Conservation (phyloP, 805 yeast genomes). For the Candida koratica region DNA sequence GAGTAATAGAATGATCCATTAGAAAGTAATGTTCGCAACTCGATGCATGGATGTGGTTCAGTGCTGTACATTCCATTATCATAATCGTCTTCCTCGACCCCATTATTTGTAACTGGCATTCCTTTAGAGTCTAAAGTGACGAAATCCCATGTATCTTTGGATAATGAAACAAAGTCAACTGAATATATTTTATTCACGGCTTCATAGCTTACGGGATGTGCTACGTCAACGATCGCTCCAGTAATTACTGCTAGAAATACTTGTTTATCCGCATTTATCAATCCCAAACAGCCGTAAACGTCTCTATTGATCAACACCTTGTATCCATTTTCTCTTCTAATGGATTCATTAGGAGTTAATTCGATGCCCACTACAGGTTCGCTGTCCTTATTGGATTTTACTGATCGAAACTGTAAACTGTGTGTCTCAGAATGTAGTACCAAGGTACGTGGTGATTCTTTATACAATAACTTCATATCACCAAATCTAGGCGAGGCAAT, state of each 20-base stretch:
- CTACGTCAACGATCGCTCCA: slow-evolving; percentile 64
- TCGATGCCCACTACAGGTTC: slow-evolving; percentile 41
- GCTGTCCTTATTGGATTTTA: slow-evolving; percentile 15
- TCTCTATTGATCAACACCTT: slow-evolving; percentile 36
- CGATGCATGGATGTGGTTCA: slow-evolving; percentile 72
- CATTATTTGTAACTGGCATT: slow-evolving; percentile 43
- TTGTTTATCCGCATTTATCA: slow-evolving; percentile 64
- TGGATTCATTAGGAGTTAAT: slow-evolving; percentile 32
- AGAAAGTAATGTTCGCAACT: slow-evolving; percentile 67
- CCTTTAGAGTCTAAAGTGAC: slow-evolving; percentile 67
- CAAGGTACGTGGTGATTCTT: slow-evolving; percentile 30
- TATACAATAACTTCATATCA: slow-evolving; percentile 33
- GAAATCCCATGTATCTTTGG: slow-evolving; percentile 75
- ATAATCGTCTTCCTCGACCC: slow-evolving; percentile 19
- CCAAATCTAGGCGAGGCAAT: no score
- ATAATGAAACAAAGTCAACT: slow-evolving; percentile 84
- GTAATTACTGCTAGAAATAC: slow-evolving; percentile 77
- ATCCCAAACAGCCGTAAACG: slow-evolving; percentile 70
- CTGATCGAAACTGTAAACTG: slow-evolving; percentile 25
- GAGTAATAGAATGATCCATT: slow-evolving; percentile 93
- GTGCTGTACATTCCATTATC: slow-evolving; percentile 18
- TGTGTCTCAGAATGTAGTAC: slow-evolving; percentile 29
- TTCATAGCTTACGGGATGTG: slow-evolving; percentile 76
- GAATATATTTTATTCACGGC: slow-evolving; percentile 72
- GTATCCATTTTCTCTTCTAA: slow-evolving; percentile 38